Percentiles rank a stretch among this genome's conserved stretches.
Conservation (phyloP, 208 protist genomes). For the Wallacemonas rigidus region DNA sequence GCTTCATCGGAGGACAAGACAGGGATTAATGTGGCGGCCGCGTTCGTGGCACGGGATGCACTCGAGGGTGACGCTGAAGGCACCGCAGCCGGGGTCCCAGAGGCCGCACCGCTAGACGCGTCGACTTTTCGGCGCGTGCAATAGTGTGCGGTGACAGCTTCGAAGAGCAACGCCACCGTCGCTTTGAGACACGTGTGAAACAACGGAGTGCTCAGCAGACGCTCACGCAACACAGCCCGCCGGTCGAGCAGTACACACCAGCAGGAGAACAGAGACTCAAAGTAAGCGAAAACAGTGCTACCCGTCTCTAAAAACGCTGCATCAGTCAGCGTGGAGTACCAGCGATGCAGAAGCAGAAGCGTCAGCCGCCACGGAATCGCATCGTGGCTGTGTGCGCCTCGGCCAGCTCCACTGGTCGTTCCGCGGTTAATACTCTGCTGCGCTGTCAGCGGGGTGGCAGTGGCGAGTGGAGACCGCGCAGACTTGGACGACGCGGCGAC, state of each 20-base stretch:
- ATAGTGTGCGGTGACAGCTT: conserved; percentile 1
- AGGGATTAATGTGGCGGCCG: too few relatives aligned
- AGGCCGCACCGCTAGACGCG: background rate
- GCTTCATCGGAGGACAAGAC: background rate
- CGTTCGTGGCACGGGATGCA: too few relatives aligned
- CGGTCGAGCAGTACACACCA: conserved; percentile 12
- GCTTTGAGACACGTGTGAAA: conserved; percentile 9
- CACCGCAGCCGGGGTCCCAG: background rate
- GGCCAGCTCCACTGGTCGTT: background rate
- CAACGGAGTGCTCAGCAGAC: conserved; percentile 1
- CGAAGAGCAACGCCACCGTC: conserved; percentile 2
- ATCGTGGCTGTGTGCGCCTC: background rate
- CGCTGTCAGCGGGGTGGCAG: background rate
- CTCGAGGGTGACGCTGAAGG: background rate
- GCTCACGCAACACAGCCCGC: background rate
- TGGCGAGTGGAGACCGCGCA: background rate
- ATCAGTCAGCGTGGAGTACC: conserved; percentile 3
- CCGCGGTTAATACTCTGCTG: conserved; percentile 4
- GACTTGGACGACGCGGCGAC: background rate
- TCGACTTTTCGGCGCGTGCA: conserved; percentile 5
- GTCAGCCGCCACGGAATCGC: conserved; percentile 8
- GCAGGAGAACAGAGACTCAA: conserved; percentile 16
- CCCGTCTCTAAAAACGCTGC: conserved; percentile 12
- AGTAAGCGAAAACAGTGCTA: conserved; percentile 7
- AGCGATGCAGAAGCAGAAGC: conserved; percentile 10